phyloP scores from a whole-genome alignment of 1,139 yeast species.

The Saccharomyces hybrid region DNA sequence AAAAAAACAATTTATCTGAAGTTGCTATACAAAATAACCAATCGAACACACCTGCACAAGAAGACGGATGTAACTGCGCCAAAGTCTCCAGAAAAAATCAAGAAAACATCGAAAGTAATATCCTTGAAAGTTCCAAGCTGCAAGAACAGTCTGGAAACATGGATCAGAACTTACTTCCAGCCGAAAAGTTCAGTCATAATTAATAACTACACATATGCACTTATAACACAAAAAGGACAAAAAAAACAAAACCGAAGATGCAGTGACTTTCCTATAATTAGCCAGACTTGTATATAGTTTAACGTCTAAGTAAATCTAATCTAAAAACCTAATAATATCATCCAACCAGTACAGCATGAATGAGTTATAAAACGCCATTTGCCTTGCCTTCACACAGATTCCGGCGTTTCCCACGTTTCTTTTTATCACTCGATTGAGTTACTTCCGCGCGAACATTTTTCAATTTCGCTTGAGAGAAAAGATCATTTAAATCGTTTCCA shows the following conservation, averaged over 20 bases:
- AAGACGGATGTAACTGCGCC: conserved; percentile 5
- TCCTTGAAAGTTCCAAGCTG: conserved; percentile 19
- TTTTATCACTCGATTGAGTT: not conserved
- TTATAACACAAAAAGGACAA: not conserved
- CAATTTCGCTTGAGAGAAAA: not conserved
- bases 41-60: not conserved
- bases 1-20: not conserved
- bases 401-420: not conserved
- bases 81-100: conserved; percentile 10
- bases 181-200: conserved; percentile 18
- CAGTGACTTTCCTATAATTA: not conserved
- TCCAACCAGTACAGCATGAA: not conserved
- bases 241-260: not conserved
- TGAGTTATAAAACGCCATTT: not conserved
- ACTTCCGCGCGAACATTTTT: not conserved
- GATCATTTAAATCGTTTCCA: not conserved
- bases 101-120: conserved; percentile 19
- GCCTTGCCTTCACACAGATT: not conserved
- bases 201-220: not conserved
- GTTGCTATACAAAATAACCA: not conserved
- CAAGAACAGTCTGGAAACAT: conserved; percentile 28
- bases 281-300: not conserved
- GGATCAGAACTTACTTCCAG: conserved; percentile 27
- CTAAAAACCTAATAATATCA: not conserved
- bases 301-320: not conserved